Evolutionary conservation across 2,329 filamentous ascomycete genomes (phyloP).

Genomic region (Verticillium zaregamsianum): DNA sequence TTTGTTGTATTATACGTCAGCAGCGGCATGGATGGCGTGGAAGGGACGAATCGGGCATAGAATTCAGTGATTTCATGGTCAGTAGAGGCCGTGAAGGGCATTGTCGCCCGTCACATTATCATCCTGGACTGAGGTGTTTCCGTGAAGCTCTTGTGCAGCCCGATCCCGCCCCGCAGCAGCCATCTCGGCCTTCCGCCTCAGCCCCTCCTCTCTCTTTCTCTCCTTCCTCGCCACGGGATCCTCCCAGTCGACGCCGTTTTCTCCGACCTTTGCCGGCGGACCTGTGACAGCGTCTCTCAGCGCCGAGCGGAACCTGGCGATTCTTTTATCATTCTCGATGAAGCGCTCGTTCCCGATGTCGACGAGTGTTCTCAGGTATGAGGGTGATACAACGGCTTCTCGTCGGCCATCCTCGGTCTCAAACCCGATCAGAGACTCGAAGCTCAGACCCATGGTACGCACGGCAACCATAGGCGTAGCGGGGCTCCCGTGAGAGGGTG

Average conservation of each 20-base stretch:
- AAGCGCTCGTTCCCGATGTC: conserved; percentile 73
- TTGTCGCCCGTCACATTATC: neutral
- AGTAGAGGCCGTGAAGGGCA: neutral
- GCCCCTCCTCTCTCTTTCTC: conserved; percentile 54
- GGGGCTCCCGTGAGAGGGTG: conserved; percentile 20
- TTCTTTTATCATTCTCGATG: conserved; percentile 62
- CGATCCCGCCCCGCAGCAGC: conserved; percentile 12
- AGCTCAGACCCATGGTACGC: conserved; percentile 73
- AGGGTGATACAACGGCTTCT: conserved; percentile 54
- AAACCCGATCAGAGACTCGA: conserved; percentile 76
- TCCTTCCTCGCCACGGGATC: conserved; percentile 46
- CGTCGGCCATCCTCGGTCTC: conserved; percentile 29
- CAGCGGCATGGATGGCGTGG: neutral
- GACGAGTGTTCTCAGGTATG: conserved; percentile 65
- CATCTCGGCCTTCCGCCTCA: conserved; percentile 46
- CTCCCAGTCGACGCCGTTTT: conserved; percentile 48
- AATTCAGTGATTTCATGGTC: neutral
- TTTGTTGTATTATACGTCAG: conserved; percentile 7
- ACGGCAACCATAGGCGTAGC: conserved; percentile 74
- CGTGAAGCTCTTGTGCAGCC: neutral
- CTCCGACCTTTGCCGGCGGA: conserved; percentile 18
- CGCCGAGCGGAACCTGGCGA: conserved; percentile 56
- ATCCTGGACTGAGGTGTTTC: neutral
- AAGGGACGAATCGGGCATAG: conserved; percentile 1
- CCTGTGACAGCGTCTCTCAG: conserved; percentile 33